Evolutionary conservation across 1,284 basidiomycete genomes (phyloP), one percentile per base, ranked within the genome.

Genomic region (Ganoderma lingzhi): DNA sequence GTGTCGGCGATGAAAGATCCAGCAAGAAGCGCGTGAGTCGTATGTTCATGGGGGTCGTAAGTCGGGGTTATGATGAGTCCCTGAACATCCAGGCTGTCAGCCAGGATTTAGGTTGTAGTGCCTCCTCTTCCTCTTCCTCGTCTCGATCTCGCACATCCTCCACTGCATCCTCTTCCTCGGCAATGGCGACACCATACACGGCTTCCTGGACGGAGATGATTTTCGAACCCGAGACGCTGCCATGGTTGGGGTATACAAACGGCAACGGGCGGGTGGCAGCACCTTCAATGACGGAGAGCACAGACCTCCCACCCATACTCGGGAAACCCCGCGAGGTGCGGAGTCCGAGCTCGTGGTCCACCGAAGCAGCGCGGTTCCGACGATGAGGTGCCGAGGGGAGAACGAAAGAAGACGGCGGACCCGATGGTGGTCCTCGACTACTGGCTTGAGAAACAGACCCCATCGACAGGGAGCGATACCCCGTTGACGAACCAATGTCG

Each of bases 11-110:
- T 30, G 67, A 44, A 62, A 67, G 28, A 66, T 65, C 64, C 44
- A 68, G 64, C 67, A 66, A 42, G 41, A 32, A 28, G 41, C 17
- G 23, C 6, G 45, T 39, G 42, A 44, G 61, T 71, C 70, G 56
- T 72, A 71, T 35, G 58, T 32, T 69, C 64, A 65, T 73, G 61
- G 56, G 45, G 51, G 53, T 74, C 69, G 67, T 72, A 44, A 35
- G 62, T 70, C 67, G 68, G 68, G 66, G 23, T 64, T 28, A 64
- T 64, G 53, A 64, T 64, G 39, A 32, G 19, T 79, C 84, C 71
- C 79, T 82, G 77, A 89, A 91, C 84, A 90, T 85, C 90, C 89
- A 91, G 44, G 87, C 84, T 56, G 85, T 87, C 72, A 88, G 80
- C 88, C 87, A 89, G 32, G 88, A 86, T 68, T 84, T 86, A 35